Percentiles rank a stretch among this genome's conserved stretches.
Conservation (phyloP, 805 yeast genomes). For the Kazachstania martiniae region DNA sequence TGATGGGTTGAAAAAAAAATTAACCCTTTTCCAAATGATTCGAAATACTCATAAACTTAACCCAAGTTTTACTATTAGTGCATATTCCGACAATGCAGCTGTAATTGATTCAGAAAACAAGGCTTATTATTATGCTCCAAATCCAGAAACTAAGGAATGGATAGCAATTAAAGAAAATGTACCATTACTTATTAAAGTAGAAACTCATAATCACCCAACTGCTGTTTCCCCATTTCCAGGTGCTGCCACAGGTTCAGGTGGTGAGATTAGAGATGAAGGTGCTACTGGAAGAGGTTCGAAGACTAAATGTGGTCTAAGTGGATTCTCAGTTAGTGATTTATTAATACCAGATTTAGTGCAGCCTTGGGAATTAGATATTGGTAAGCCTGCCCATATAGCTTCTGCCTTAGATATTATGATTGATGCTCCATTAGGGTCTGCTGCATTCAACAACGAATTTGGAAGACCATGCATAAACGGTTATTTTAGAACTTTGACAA, state of each 20-base stretch:
- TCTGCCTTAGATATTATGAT: constrained; percentile 89
- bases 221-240: constrained; percentile 99
- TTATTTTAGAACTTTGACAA: constrained; percentile 89
- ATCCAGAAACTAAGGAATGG: constrained; percentile 64
- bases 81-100: constrained; percentile 97
- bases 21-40: constrained; percentile 85
- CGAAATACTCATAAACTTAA: constrained; percentile 78
- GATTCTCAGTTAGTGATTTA: constrained; percentile 85
- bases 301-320: constrained; percentile 91
- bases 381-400: constrained; percentile 89
- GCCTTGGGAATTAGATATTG: constrained; percentile 92
- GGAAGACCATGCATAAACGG: constrained; percentile 98
- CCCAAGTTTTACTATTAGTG: constrained; percentile 79
- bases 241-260: constrained; percentile 99
- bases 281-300: constrained; percentile 98
- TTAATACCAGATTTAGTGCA: constrained; percentile 74
- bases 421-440: constrained; percentile 95
- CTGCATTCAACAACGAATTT: constrained; percentile 96
- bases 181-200: constrained; percentile 88
- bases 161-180: constrained; percentile 62
- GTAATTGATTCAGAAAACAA: constrained; percentile 51
- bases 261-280: constrained; percentile 99
- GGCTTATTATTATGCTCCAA: constrained; percentile 73
- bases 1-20: constrained; percentile 65
- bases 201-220: constrained; percentile 98